Conservation (phyloP, 2,329 filamentous ascomycete genomes). For the Penicillium sp. region DNA sequence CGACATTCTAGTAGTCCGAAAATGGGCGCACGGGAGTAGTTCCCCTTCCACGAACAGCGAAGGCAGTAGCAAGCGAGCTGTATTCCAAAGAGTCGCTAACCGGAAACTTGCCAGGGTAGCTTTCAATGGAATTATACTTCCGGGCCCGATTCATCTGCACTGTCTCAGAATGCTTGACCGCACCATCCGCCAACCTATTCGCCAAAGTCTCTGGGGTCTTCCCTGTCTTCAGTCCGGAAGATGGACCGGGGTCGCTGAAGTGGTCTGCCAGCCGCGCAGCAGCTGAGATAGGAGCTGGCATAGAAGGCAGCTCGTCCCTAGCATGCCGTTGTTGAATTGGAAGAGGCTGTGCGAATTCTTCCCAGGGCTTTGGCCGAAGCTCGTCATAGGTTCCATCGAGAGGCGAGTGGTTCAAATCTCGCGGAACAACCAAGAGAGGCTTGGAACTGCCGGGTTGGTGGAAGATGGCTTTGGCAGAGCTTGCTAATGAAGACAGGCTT, state of each 20-base stretch:
- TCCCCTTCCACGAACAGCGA: conserved; percentile 24
- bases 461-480: conserved; percentile 1
- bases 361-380: not conserved
- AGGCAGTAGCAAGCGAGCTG: conserved; percentile 29
- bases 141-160: conserved; percentile 15
- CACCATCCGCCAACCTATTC: conserved; percentile 10
- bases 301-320: not conserved
- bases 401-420: not conserved
- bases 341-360: not conserved
- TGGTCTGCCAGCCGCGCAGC: conserved; percentile 1
- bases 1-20: conserved; percentile 26
- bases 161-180: conserved; percentile 3
- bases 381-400: not conserved
- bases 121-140: conserved; percentile 28
- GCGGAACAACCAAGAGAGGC: not conserved
- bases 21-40: conserved; percentile 33
- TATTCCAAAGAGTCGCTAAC: conserved; percentile 32
- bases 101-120: conserved; percentile 36
- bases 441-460: not conserved
- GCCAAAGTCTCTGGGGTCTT: not conserved
- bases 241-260: conserved; percentile 10
- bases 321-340: not conserved
- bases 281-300: not conserved
- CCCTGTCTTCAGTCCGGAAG: not conserved
- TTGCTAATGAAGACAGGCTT: conserved; percentile 3